Evolutionary conservation across 1,139 yeast genomes (phyloP), one percentile per base, ranked within the genome.

Genomic region (Lipomyces yarrowii): DNA sequence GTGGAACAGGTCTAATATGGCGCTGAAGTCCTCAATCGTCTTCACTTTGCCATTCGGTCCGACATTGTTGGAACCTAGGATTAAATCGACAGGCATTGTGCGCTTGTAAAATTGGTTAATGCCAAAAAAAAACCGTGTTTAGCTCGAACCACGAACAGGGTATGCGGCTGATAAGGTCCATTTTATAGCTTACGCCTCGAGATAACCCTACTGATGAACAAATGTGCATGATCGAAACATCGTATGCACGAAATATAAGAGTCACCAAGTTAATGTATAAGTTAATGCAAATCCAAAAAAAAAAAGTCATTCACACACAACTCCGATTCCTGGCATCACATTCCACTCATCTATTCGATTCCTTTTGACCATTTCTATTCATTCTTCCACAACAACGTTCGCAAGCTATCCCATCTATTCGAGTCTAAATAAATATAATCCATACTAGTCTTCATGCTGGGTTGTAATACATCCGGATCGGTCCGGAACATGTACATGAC

Each of bases 401-500:
- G 68, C 61, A 75, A 48, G 13, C 74, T 74, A 23, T 71, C 60
- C 83, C 82, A 80, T 15, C 72, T 70, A 70, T 78, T 78, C 35
- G 78, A 73, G 65, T 81, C 83, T 30, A 88, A 88, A 73, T 89
- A 89, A 57, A 89, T 85, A 73, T 86, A 89, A 35, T 61, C 67
- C 91, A 90, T 87, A 64, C 90, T 85, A 71, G 86, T 87, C 71
- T 89, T 82, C 81, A 90, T 80, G 4, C 91, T 85, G 66, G 84
- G 82, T 74, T 89, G 94, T 64, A 90, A 80, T 72, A 84, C 83
- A 62, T 82, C 83, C 7, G 90, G 89, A 70, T 89, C 88, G 69
- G 80, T 80, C 69, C 88, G 84, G 77, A 88, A 89, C 64, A 90
- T 81, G 72, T 84, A 82, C 94, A 90, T 89, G 60, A 89, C 91